Base-by-base conservation (phyloP, 768 basidiomycete genomes). In the Suillus luteus region DNA sequence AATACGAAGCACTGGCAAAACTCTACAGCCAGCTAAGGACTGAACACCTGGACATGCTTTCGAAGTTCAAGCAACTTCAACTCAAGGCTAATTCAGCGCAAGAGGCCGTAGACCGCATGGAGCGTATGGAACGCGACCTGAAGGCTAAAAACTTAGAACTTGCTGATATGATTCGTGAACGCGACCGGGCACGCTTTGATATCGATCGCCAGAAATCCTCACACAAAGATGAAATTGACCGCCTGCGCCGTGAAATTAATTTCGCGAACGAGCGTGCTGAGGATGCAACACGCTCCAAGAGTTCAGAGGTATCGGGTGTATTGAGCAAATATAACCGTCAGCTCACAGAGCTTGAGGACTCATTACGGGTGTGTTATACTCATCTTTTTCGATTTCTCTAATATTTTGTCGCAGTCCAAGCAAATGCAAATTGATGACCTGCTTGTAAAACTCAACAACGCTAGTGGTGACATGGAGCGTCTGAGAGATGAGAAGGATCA, bases 181-280 rank as follows among this genome's bases (percentile, higher is more conserved):
- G 97, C 40, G 97, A 99, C 73, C 85, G 96, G 62, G 95, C 96
- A 41, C 83, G 97, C 51, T 99, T 97, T 71, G 97, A 99, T 68
- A 80, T 98, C 27, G 97, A 99, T 72, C 84, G 97, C 24, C 85
- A 93, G 73, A 98, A 96, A 79, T 86, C 93, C 6, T 90, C 88
- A 58, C 95, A 99, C 75, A 96, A 95, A 73, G 97, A 99, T 63
- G 97, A 99, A 72, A 74, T 93, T 43, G 97, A 99, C 66, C 88
- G 97, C 11, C 72, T 98, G 41, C 92, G 92, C 66, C 89, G 97
- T 37, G 97, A 99, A 71, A 82, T 99, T 62, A 85, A 84, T 70
- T 99, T 97, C 72, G 95, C 97, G 7, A 96, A 97, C 70, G 97
- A 99, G 78, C 90, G 96, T n/a, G 95, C 95, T 2, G 96, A 98